Base-by-base conservation (phyloP, 352 stramenopile species). In the Phytophthora sojae region DNA sequence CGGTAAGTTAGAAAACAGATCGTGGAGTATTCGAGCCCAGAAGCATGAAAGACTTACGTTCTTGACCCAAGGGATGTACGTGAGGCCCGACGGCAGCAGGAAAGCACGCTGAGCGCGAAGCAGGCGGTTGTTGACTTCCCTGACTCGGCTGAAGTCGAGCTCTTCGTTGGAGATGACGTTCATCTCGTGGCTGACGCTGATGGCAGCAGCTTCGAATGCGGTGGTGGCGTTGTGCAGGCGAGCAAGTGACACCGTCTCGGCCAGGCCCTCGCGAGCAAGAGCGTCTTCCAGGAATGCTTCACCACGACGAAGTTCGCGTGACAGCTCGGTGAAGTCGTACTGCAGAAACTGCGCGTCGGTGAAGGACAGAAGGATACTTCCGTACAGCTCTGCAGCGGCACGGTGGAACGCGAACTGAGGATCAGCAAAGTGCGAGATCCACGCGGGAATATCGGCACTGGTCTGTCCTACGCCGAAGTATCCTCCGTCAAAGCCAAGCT, bases 301-400 rank as follows among this genome's bases (percentile, higher is more conserved):
- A 14, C 85, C 88, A 35, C 80, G 70, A 11, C 86, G 86, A 23
- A 96, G 60, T 30, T 94, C 85, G 6, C 86, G 85, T 3, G 88
- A 88, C 17, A 94, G 73, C 59, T 94, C 88, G 0, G 79, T 90
- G 67, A 96, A 96, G 66, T 96, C 88, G 71, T 96, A 96, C 69
- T 91, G 88, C 15, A 96, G 37, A 45, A 96, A 96, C n/a, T 94
- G 79, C 1, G 86, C 71, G 67, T 96, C 85, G 32, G 82, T 93
- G 67, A 93, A 93, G 21, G 82, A 89, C 14, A 94, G 65, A 65
- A 94, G 69, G 30, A 94, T 79, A 64, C 86, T 92, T 19, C 86
- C 86, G 61, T 96, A 96, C 19, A 96, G 76, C 73, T 96, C 82
- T 9, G 88, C 85, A 17, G 84, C 85, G 1, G 88, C 83, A 29